Conservation (phyloP, 148 eudicot species). For the Chenopodium suecicum region DNA sequence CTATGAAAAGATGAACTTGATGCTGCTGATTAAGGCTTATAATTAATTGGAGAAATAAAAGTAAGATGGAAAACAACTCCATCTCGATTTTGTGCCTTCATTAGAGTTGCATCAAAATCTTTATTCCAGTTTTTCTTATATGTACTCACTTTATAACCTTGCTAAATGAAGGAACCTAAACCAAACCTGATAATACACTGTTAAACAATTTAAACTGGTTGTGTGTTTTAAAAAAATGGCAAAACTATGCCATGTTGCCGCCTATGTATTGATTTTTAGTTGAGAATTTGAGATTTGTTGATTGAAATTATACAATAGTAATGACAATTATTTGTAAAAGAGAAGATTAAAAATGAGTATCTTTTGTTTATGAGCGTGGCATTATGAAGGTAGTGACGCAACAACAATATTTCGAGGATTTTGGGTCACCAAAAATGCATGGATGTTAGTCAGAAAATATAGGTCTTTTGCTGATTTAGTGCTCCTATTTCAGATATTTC, state of each 20-base stretch:
- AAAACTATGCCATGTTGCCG: no score
- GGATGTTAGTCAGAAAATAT: not conserved
- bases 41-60: not conserved
- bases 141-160: no score
- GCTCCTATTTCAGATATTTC: no score
- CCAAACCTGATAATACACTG: no score
- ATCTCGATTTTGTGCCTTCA: not conserved
- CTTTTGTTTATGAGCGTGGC: not conserved
- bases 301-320: no score
- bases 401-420: not conserved
- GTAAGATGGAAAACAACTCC: constrained; percentile 1
- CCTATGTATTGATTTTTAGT: no score
- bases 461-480: not conserved
- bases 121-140: not conserved
- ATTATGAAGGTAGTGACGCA: not conserved
- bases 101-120: not conserved
- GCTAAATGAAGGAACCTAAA: no score
- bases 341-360: no score
- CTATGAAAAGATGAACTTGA: constrained; percentile 5
- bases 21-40: not conserved
- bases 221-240: no score
- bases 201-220: no score
- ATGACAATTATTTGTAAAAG: not conserved
- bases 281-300: no score
- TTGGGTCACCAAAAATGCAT: not conserved